Evolutionary conservation across 768 basidiomycete genomes (phyloP), one percentile per base, ranked within the genome.

Genomic region (Trametes maxima): DNA sequence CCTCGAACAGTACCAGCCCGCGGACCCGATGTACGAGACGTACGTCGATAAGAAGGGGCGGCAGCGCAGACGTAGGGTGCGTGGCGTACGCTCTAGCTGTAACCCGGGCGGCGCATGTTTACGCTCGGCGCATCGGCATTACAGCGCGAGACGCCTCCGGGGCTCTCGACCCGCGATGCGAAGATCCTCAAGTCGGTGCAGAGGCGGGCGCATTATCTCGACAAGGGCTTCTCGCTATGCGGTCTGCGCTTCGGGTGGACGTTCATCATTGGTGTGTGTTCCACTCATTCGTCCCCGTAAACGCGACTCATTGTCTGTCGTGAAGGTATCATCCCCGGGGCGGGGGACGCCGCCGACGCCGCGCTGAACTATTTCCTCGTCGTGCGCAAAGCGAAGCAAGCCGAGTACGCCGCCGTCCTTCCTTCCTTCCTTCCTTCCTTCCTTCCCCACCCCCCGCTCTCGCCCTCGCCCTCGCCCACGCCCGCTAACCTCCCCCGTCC

Each of bases 241-340:
- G 93, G 95, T 11, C 70, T 95, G 54, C 84, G 85, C 13, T 94
- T 96, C 61, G 95, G 95, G 0, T 95, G 89, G 88, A 85, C 92
- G 0, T 90, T 93, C 75, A 72, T 92, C 68, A 89, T 94, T 58
- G 70, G 80, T 81, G 54, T 44, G 78, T 64, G 21, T 46, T 12
- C 3, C 42, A 5, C 10, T 62, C 39, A 3, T 17, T 8, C 16
- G 24, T 7, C 11, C 6, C 13, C 35, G 24, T 22, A 2, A 5
- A 8, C 43, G 16, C 12, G 25, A 2, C 37, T 47, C 1, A 50
- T 28, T n/a, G n/a, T n/a, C n/a, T n/a, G n/a, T n/a, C 36, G 13
- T 17, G 14, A 21, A 77, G 88, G 88, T 0, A 78, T 91, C 17
- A 71, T 94, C 46, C 92, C 92, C 8, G 75, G 86, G 37, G 80